phyloP scores from a whole-genome alignment of 2,329 filamentous ascomycete genomes.

The Chaetomium olivaceum region DNA sequence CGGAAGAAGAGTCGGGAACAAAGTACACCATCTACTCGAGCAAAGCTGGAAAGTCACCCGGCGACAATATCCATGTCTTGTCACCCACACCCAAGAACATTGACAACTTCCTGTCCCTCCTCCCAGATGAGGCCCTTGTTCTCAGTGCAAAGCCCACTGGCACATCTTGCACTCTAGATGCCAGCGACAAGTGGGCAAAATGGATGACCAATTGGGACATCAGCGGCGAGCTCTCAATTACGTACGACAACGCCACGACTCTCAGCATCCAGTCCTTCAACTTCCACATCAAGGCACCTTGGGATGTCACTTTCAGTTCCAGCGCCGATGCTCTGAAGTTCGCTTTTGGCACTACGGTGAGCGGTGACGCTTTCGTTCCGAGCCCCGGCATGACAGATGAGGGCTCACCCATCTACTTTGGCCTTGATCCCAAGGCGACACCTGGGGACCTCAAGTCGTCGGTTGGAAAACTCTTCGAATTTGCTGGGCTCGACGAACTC shows the following conservation, averaged over 20 bases:
- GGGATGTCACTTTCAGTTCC: not conserved
- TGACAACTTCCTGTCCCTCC: not conserved
- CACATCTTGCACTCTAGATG: not conserved
- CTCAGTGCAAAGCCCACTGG: constrained; percentile 1
- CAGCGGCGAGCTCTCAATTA: not conserved
- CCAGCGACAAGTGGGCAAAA: constrained; percentile 2
- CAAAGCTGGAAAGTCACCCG: not conserved
- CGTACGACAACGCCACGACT: not conserved
- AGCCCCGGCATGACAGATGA: not conserved
- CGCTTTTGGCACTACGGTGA: not conserved
- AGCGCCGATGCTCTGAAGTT: not conserved
- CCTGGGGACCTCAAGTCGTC: not conserved
- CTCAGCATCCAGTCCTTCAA: constrained; percentile 3
- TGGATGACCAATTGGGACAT: not conserved
- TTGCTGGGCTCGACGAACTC: not conserved
- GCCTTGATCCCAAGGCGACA: not conserved
- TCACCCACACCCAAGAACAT: constrained; percentile 4
- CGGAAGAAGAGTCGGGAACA: not conserved
- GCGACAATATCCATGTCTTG: constrained; percentile 1
- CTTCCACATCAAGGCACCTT: not conserved
- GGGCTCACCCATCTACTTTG: not conserved
- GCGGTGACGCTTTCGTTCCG: not conserved
- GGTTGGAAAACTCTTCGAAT: not conserved
- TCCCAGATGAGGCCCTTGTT: not conserved
- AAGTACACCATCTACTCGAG: constrained; percentile 10